A percentile compares a stretch with the other conserved stretches of the same genome.
Evolutionary conservation across 495 filamentous ascomycete genomes (phyloP).

Genomic region (Sphaerosporella brunnea): DNA sequence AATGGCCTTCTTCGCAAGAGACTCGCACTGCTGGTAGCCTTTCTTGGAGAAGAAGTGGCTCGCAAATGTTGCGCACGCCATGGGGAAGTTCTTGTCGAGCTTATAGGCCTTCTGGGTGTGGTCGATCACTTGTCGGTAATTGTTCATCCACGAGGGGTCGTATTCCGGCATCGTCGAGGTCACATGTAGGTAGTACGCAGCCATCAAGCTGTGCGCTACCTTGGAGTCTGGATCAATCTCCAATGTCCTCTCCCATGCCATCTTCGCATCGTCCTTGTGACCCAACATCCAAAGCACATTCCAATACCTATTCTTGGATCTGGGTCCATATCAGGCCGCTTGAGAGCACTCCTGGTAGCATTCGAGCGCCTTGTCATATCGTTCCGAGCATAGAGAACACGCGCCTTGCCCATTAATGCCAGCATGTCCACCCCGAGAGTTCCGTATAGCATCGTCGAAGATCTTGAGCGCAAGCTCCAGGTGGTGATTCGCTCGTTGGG

Average conservation of each 20-base stretch:
- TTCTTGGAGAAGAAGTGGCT: conserved; percentile 70
- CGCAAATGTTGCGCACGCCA: conserved; percentile 79
- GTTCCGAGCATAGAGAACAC: conserved; percentile 67
- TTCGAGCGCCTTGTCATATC: conserved; percentile 63
- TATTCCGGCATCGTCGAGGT: conserved; percentile 41
- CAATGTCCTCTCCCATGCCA: conserved; percentile 73
- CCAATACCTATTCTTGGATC: conserved; percentile 91
- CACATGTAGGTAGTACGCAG: conserved; percentile 69
- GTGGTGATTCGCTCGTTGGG: conserved; percentile 56
- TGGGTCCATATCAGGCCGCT: conserved; percentile 77
- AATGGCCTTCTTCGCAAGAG: conserved; percentile 78
- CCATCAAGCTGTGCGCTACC: conserved; percentile 74
- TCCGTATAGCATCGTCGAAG: conserved; percentile 79
- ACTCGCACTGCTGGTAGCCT: conserved; percentile 58
- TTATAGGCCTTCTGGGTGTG: conserved; percentile 92
- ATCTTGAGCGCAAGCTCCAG: conserved; percentile 68
- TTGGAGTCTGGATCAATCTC: conserved; percentile 77
- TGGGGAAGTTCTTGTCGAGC: conserved; percentile 76
- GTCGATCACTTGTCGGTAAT: conserved; percentile 87
- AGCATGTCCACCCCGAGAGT: conserved; percentile 72
- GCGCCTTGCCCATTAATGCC: conserved; percentile 70
- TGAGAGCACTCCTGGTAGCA: conserved; percentile 78
- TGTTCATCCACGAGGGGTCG: conserved; percentile 50
- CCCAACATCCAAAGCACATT: conserved; percentile 92
- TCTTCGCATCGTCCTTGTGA: conserved; percentile 76